Conservation (phyloP, 352 stramenopile genomes). For the Phytophthora vignae region DNA sequence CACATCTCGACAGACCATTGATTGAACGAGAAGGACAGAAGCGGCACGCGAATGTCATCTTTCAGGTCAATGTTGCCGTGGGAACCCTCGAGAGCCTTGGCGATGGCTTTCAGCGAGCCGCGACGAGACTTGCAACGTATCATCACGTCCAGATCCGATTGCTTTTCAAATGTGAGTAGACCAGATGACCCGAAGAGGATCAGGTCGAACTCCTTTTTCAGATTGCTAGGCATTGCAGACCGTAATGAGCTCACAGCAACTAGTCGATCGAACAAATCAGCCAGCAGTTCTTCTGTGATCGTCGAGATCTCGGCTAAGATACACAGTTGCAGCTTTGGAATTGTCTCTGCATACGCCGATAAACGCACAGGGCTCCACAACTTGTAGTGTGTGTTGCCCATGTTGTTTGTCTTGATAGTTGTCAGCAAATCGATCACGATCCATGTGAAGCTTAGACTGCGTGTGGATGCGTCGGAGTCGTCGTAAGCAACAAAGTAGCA, state of each 20-base stretch:
- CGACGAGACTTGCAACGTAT: constrained; percentile 29
- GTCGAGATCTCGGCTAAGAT: constrained; percentile 63
- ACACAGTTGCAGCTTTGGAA: constrained; percentile 67
- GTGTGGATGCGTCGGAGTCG: constrained; percentile 43
- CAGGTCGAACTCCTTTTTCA: constrained; percentile 57
- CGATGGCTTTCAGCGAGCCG: constrained; percentile 44
- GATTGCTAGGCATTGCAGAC: constrained; percentile 43
- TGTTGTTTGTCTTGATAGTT: constrained; percentile 45
- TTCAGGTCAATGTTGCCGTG: constrained; percentile 52
- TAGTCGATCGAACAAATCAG: constrained; percentile 72
- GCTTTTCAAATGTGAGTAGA: constrained; percentile 77
- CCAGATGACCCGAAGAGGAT: constrained; percentile 77
- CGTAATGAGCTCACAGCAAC: constrained; percentile 57
- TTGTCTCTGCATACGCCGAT: constrained; percentile 38
- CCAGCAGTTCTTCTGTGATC: constrained; percentile 58
- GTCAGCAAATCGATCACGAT: constrained; percentile 67
- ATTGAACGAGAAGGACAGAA: constrained; percentile 71
- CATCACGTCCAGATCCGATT: constrained; percentile 82
- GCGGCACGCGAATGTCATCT: constrained; percentile 61
- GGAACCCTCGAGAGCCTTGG: constrained; percentile 36
- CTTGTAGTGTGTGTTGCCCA: constrained; percentile 24
- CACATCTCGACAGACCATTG: constrained; percentile 78
- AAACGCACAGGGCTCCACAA: constrained; percentile 37
- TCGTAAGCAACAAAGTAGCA: constrained; percentile 77
- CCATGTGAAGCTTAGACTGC: constrained; percentile 78